Percentiles rank a stretch among this genome's conserved stretches.
These are phyloP conservation scores for Irpex rosettiformis DNA, from an alignment of 1,284 basidiomycete genomes.

Conservation along the genomic window DNA sequence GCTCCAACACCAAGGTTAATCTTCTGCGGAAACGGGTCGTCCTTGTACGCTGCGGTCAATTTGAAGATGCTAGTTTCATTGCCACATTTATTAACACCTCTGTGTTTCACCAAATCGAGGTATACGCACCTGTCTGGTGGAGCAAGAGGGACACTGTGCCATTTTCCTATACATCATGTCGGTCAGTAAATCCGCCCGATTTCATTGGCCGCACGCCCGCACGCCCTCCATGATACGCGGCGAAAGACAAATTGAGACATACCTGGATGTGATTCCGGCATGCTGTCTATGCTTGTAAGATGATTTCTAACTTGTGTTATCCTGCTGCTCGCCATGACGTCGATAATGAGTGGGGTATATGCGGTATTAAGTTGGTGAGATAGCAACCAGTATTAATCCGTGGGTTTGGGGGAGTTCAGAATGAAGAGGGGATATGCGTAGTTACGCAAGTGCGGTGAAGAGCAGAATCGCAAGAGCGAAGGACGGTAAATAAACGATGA, in stretches of 20 bases:
- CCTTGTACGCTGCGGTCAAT: slow-evolving; percentile 85
- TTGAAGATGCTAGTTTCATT: slow-evolving; percentile 76
- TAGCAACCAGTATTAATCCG: not conserved
- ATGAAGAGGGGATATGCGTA: not conserved
- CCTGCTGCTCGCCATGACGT: slow-evolving; percentile 28
- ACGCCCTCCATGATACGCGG: slow-evolving; percentile 9
- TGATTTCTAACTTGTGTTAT: slow-evolving; percentile 27
- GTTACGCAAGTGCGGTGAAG: not conserved
- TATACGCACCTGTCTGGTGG: slow-evolving; percentile 63
- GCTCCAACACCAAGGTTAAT: slow-evolving; percentile 92
- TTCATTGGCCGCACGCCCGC: not conserved
- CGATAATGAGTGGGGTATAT: not conserved
- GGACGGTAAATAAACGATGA: not conserved
- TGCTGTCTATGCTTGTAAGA: slow-evolving; percentile 17
- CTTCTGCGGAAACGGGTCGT: slow-evolving; percentile 78
- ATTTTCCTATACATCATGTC: slow-evolving; percentile 47
- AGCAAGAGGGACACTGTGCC: slow-evolving; percentile 73
- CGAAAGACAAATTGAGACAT: slow-evolving; percentile 12
- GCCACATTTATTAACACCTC: not conserved
- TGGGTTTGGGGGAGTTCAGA: not conserved
- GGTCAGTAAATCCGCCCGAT: slow-evolving; percentile 14
- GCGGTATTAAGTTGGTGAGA: not conserved
- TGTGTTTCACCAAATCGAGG: not conserved
- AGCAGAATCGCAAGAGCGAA: not conserved
- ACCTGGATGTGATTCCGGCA: slow-evolving; percentile 43